A percentile compares a stretch with the other conserved stretches of the same genome.
Conservation (phyloP, 345 rosid genomes). For the Litchi chinensis region DNA sequence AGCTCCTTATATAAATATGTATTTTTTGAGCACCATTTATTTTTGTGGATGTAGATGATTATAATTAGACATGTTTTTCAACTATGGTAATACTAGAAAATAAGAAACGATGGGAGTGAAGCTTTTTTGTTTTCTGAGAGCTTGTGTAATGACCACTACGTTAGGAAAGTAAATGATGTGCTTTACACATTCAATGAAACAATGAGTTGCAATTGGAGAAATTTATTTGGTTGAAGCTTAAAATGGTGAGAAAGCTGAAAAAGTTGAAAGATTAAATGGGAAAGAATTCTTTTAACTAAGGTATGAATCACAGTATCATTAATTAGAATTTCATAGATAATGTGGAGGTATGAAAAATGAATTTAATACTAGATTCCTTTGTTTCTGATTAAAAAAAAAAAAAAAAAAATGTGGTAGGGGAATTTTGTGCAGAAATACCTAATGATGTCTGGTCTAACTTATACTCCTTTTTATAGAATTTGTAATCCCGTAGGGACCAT, state of each 20-base stretch:
- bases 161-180: conserved; percentile 1
- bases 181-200: not conserved
- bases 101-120: not conserved
- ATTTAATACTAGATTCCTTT: not conserved
- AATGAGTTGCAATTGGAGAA: not conserved
- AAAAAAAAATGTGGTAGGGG: not conserved
- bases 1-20: not conserved
- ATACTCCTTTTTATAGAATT: not conserved
- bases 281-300: not conserved
- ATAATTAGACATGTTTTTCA: not conserved
- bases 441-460: not conserved
- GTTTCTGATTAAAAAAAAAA: not conserved
- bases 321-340: not conserved
- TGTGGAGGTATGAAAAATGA: not conserved
- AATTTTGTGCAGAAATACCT: not conserved
- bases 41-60: not conserved
- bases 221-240: not conserved
- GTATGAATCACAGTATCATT: not conserved
- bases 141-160: not conserved
- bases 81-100: not conserved
- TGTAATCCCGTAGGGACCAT: not conserved
- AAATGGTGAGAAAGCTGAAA: not conserved
- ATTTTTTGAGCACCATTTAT: not conserved
- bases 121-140: not conserved
- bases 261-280: not conserved